Percentiles rank a stretch among this genome's conserved stretches.
Evolutionary conservation across 371 early-diverging fungal genomes (phyloP).

Genomic region (Parasitella parasitica): DNA sequence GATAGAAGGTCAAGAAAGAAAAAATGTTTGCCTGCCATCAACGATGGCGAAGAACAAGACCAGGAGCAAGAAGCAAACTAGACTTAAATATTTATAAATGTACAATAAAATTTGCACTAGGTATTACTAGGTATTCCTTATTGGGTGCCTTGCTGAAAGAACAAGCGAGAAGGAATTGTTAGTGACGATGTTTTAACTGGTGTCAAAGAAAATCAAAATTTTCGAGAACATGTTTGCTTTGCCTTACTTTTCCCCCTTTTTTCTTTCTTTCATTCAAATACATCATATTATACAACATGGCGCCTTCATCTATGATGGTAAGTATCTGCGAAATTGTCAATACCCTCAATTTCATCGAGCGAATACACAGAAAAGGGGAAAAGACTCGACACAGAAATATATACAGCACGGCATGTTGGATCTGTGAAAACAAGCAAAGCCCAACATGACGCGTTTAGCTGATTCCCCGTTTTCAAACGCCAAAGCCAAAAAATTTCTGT

Average conservation of each 20-base stretch:
- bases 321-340: neutral
- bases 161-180: neutral
- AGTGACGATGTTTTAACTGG: neutral
- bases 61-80: too few relatives aligned
- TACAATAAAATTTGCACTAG: too few relatives aligned
- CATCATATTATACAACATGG: slow-evolving; percentile 5
- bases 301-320: slow-evolving; percentile 18
- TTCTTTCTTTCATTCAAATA: neutral
- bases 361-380: neutral
- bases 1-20: slow-evolving; percentile 25
- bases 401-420: too few relatives aligned
- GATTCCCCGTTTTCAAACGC: neutral
- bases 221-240: neutral
- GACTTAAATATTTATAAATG: neutral
- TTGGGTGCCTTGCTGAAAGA: neutral
- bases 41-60: neutral
- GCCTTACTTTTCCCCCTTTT: neutral
- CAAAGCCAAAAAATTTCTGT: neutral
- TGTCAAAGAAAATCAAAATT: slow-evolving; percentile 5
- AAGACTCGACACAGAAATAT: too few relatives aligned
- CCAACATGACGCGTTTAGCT: neutral
- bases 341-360: neutral
- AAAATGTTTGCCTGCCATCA: neutral
- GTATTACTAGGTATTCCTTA: too few relatives aligned
- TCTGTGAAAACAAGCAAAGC: too few relatives aligned